phyloP scores from a whole-genome alignment of 2,329 filamentous ascomycete genomes.

The Zymoseptoria crescenta region DNA sequence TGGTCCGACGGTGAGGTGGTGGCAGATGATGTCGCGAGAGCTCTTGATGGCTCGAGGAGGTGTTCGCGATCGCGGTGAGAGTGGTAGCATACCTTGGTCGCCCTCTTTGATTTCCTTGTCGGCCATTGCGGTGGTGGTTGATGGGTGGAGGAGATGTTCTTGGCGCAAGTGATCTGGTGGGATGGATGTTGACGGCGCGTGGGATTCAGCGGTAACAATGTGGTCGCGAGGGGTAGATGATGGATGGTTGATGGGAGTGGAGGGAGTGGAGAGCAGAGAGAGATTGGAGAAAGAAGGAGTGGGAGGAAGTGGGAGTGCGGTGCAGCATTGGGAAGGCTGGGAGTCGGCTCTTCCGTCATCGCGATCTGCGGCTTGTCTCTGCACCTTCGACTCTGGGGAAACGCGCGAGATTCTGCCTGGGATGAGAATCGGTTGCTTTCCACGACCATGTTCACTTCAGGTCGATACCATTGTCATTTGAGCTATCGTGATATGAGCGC shows the following conservation, averaged over 20 bases:
- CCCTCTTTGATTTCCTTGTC: slow-evolving; percentile 44
- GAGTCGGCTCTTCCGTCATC: not conserved
- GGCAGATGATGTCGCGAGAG: slow-evolving; percentile 6
- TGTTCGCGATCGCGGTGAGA: slow-evolving; percentile 9
- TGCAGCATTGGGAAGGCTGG: not conserved
- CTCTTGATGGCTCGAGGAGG: slow-evolving; percentile 8
- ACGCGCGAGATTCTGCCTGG: too few relatives aligned
- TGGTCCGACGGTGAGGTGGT: slow-evolving; percentile 1
- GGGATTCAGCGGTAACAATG: slow-evolving; percentile 8
- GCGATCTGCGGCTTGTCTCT: too few relatives aligned
- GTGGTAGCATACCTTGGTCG: slow-evolving; percentile 24
- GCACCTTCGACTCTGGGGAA: too few relatives aligned
- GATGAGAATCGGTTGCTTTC: too few relatives aligned
- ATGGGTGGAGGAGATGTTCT: slow-evolving; percentile 7
- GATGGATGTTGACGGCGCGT: slow-evolving; percentile 8
- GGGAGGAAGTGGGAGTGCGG: not conserved
- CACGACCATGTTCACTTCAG: too few relatives aligned
- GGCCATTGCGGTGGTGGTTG: slow-evolving; percentile 31
- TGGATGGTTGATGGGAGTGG: slow-evolving; percentile 5
- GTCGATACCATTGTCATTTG: too few relatives aligned
- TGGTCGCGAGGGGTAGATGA: slow-evolving; percentile 13
- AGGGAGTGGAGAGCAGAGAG: not conserved
- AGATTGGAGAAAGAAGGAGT: not conserved
- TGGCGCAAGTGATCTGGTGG: slow-evolving; percentile 16
- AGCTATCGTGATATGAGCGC: too few relatives aligned